A percentile compares a stretch with the other conserved stretches of the same genome.
Conservation (phyloP, 768 basidiomycete species). For the Crucibulum laeve region DNA sequence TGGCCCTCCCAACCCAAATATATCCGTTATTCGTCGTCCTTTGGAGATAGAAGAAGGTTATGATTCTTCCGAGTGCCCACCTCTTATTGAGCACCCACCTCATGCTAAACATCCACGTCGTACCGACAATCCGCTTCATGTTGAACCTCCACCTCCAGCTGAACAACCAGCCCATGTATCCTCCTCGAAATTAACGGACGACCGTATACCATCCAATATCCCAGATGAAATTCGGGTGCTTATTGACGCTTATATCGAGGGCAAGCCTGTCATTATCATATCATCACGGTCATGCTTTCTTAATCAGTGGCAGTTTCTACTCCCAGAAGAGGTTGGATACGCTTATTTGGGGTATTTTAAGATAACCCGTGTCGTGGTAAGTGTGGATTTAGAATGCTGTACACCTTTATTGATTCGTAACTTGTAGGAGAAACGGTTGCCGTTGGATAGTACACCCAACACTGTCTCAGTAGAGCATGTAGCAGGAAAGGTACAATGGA, state of each 20-base stretch:
- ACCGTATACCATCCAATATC: constrained; percentile 21
- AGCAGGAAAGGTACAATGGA: constrained; percentile 38
- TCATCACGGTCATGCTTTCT: constrained; percentile 23
- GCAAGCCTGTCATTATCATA: constrained; percentile 37
- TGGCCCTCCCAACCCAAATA: too few relatives aligned
- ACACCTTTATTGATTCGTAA: too few relatives aligned
- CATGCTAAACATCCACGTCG: too few relatives aligned
- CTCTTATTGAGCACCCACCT: too few relatives aligned
- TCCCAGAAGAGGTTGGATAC: constrained; percentile 34
- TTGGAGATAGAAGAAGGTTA: too few relatives aligned
- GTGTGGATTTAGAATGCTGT: constrained; percentile 3
- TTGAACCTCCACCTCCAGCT: background rate
- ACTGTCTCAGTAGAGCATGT: constrained; percentile 1
- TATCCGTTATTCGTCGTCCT: too few relatives aligned
- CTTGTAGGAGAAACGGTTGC: constrained; percentile 16
- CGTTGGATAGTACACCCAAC: background rate
- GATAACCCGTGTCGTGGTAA: constrained; percentile 34
- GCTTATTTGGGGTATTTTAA: constrained; percentile 44
- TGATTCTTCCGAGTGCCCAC: too few relatives aligned
- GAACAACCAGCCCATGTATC: background rate
- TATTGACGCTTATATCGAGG: constrained; percentile 31
- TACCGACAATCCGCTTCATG: too few relatives aligned
- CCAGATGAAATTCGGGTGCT: constrained; percentile 40
- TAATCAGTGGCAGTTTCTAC: constrained; percentile 19
- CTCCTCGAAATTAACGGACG: background rate